Evolutionary conservation across 495 filamentous ascomycete species (phyloP).

Genomic region (Barbatosphaeria neglecta): DNA sequence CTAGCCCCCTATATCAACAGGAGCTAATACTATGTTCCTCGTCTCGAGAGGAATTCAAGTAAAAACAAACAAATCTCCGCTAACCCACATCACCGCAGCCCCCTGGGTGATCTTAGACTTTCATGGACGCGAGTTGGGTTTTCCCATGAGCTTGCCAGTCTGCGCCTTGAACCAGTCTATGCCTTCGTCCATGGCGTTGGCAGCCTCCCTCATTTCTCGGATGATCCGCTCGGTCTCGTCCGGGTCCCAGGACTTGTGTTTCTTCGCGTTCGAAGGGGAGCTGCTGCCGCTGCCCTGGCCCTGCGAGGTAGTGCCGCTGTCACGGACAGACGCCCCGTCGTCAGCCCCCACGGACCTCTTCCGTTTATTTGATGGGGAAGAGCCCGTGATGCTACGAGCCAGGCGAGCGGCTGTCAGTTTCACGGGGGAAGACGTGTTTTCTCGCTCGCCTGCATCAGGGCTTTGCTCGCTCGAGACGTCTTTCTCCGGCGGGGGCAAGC

Average conservation of each 20-base stretch:
- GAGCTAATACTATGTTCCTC: too few species aligned
- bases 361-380: background rate
- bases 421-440: background rate
- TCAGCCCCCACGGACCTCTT: background rate
- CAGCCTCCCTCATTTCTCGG: slow-evolving; percentile 1
- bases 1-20: too few species aligned
- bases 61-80: too few species aligned
- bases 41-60: too few species aligned
- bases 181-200: slow-evolving; percentile 4
- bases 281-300: background rate
- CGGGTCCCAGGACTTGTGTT: background rate
- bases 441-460: background rate
- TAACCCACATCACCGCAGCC: too few species aligned
- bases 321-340: background rate
- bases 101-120: too few species aligned
- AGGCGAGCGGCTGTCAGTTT: background rate
- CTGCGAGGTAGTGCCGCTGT: background rate
- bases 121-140: slow-evolving; percentile 1
- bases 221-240: background rate
- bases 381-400: background rate
- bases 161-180: slow-evolving; percentile 5
- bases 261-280: background rate
- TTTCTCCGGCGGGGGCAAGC: slow-evolving; percentile 5
- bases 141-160: slow-evolving; percentile 1
- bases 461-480: background rate